Percentiles rank a stretch among this genome's conserved stretches.
phyloP scores from a whole-genome alignment of 2,329 filamentous ascomycete species.

The Sarocladiaceae sp. region DNA sequence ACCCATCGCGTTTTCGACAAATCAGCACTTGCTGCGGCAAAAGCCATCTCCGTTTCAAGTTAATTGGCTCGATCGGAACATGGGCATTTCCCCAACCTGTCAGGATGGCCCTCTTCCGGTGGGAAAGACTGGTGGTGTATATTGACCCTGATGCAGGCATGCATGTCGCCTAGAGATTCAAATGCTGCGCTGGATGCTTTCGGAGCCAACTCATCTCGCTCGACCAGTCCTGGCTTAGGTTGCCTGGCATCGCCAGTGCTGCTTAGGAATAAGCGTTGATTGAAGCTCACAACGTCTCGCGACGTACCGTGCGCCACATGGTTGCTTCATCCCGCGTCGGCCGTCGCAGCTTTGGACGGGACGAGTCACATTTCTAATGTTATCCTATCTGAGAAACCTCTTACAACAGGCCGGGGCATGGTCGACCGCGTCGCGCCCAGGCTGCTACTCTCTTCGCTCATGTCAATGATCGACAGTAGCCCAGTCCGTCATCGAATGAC shows the following conservation, averaged over 20 bases:
- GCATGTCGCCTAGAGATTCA: no score
- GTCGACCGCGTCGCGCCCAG: not conserved
- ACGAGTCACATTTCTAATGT: no score
- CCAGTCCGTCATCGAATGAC: not conserved
- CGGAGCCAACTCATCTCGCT: not conserved
- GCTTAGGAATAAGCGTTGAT: no score
- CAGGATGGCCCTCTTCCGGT: not conserved
- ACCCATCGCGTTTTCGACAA: no score
- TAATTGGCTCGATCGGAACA: not conserved
- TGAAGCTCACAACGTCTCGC: not conserved
- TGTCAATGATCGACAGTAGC: constrained; percentile 8
- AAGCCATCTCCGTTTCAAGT: not conserved
- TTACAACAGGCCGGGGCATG: no score
- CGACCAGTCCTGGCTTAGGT: no score
- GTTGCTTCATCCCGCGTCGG: no score
- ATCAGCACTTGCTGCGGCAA: not conserved
- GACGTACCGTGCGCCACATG: not conserved
- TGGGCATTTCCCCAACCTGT: not conserved
- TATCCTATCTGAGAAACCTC: no score
- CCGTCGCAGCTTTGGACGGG: no score
- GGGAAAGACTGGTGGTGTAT: no score
- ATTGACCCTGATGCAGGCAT: no score
- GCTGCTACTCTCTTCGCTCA: not conserved
- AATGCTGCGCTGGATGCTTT: not conserved
- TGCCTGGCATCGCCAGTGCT: no score